A percentile compares a stretch with the other conserved stretches of the same genome.
Evolutionary conservation across 1,284 basidiomycete species (phyloP).

Genomic region (Tylopilus sp.): DNA sequence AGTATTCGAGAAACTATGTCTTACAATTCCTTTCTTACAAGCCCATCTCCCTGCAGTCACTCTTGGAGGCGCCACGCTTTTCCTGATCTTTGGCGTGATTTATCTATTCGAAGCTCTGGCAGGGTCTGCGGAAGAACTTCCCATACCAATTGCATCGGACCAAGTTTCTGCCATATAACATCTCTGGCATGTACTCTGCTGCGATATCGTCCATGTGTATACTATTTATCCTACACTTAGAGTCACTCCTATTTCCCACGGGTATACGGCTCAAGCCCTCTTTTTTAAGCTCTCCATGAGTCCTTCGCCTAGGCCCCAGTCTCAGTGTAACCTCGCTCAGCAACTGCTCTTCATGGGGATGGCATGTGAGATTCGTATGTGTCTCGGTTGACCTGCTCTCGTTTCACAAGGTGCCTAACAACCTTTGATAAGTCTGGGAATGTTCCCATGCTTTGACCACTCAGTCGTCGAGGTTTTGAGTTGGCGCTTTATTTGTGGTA

Average conservation of each 20-base stretch:
- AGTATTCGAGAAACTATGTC: conserved; percentile 30
- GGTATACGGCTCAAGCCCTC: background rate
- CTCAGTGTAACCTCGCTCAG: background rate
- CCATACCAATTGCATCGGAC: conserved; percentile 14
- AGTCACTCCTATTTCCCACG: background rate
- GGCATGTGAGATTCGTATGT: no score
- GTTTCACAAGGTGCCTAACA: no score
- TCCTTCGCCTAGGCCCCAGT: background rate
- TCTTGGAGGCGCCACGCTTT: conserved; percentile 56
- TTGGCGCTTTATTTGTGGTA: no score
- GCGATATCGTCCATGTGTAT: conserved; percentile 1
- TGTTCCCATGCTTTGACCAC: no score
- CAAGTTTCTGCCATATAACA: conserved; percentile 29
- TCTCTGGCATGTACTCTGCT: conserved; percentile 37
- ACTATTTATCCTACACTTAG: background rate
- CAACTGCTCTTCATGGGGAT: background rate
- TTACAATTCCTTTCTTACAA: background rate
- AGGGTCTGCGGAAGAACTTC: conserved; percentile 14
- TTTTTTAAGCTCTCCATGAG: background rate
- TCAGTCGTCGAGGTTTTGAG: no score
- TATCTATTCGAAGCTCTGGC: conserved; percentile 44
- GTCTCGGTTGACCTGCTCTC: no score
- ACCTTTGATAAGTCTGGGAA: no score
- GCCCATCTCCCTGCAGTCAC: conserved; percentile 9
- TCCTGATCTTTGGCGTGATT: conserved; percentile 58